Percentiles rank a stretch among this genome's conserved stretches.
Evolutionary conservation across 1,139 yeast species (phyloP).

Genomic region (Geotrichum candidum): DNA sequence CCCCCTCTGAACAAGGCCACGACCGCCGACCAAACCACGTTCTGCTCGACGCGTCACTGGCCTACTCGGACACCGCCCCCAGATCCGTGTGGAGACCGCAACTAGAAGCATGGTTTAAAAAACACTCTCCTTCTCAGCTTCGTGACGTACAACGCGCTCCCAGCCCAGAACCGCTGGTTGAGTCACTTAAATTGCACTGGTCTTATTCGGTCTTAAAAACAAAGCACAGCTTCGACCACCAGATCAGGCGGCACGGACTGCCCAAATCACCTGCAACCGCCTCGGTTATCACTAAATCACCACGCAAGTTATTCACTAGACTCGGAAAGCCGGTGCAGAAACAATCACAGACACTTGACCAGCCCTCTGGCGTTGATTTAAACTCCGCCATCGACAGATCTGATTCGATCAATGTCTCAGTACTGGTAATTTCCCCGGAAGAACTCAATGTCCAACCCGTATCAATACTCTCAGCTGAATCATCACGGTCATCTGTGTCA

Average conservation of each 20-base stretch:
- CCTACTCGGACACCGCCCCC: conserved; percentile 40
- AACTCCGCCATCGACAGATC: background rate
- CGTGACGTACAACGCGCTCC: conserved; percentile 19
- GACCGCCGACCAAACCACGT: background rate
- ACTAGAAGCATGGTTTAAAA: conserved; percentile 35
- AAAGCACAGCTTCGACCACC: conserved; percentile 10
- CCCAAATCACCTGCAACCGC: background rate
- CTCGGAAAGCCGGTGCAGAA: conserved; percentile 1
- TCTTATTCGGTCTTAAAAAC: conserved; percentile 11
- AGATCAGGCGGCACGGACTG: conserved; percentile 1
- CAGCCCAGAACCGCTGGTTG: conserved; percentile 15
- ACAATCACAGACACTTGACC: conserved; percentile 2
- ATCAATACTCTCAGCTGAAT: background rate
- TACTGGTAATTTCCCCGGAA: background rate
- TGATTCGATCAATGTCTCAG: background rate
- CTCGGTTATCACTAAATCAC: background rate
- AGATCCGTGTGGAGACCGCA: conserved; percentile 37
- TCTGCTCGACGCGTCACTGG: conserved; percentile 24
- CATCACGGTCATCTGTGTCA: background rate
- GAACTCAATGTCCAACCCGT: conserved; percentile 7
- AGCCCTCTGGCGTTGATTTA: conserved; percentile 7
- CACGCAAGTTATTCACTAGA: background rate
- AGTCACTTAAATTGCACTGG: conserved; percentile 16
- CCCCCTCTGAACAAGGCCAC: background rate
- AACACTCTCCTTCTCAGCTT: conserved; percentile 17